Evolutionary conservation across 805 yeast species (phyloP).

Genomic region (Yarrowia sp.): DNA sequence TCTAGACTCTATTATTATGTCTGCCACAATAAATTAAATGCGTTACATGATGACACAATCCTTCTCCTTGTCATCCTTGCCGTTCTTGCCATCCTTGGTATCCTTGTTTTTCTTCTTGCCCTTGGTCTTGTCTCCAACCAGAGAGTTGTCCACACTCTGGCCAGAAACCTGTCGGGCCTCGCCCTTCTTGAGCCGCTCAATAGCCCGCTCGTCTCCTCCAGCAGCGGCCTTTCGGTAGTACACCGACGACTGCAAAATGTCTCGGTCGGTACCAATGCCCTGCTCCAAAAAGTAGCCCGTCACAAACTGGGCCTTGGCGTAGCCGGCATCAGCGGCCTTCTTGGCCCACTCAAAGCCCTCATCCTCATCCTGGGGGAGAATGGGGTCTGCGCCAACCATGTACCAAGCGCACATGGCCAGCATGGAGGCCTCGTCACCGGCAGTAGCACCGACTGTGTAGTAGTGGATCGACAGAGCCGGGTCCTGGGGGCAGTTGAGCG

Average conservation of each 20-base stretch:
- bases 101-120: conserved; percentile 28
- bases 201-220: conserved; percentile 54
- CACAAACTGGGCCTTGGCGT: conserved; percentile 80
- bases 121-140: not conserved
- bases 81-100: not conserved
- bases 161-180: conserved; percentile 23
- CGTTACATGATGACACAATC: conserved; percentile 37
- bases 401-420: conserved; percentile 96
- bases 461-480: conserved; percentile 84
- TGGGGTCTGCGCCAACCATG: conserved; percentile 85
- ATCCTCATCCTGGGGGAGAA: conserved; percentile 67
- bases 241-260: conserved; percentile 54
- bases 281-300: conserved; percentile 79
- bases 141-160: not conserved
- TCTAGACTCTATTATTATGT: conserved; percentile 24
- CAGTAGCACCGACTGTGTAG: conserved; percentile 84
- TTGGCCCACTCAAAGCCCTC: conserved; percentile 96
- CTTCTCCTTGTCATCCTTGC: conserved; percentile 33
- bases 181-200: conserved; percentile 36
- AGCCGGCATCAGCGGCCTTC: conserved; percentile 73
- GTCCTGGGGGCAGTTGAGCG: conserved; percentile 66
- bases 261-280: conserved; percentile 78
- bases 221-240: conserved; percentile 80
- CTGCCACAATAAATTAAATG: conserved; percentile 26
- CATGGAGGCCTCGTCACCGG: conserved; percentile 88